Evolutionary conservation across 176 grass and related monocot genomes (phyloP), one percentile per base, ranked within the genome.

Genomic region (Aegilops longissima): DNA sequence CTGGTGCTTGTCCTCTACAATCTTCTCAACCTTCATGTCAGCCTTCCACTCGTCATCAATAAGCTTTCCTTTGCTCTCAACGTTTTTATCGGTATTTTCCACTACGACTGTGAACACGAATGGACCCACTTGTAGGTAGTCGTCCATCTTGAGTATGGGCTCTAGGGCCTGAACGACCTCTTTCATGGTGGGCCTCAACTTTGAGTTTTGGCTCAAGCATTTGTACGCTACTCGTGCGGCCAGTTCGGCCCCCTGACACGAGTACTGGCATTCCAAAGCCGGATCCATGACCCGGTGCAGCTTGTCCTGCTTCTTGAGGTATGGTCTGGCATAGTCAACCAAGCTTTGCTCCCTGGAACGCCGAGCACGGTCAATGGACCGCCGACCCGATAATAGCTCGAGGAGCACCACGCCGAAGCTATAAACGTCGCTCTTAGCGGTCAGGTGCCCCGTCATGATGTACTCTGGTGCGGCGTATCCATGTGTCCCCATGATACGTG

Each of bases 401-500:
- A 97, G 29, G 1, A 97, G 83, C 1, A 97, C 92, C 0, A 97
- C 95, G 4, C 95, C 95, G 2, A 97, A 97, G 5, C 95, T 92
- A 16, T 97, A 97, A 5, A 97, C 95, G 0, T 97, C 95, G 11
- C 95, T 94, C 73, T 91, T 97, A 1, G 89, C 70, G 0, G 95
- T 98, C 0, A 98, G 33, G 12, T 98, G 95, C 0, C 95, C 93
- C 0, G 95, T 98, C 86, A 93, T 90, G 67, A 98, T 85, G 36
- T 98, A 98, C 80, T 98, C 95, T 0, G 95, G 93, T 0, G 95
- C 95, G 0, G 93, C 89, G 5, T 98, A 98, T 6, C 95, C 95
- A 0, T 92, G 82, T 0, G 95, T 98, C 1, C 95, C 95, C 93
- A 98, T 98, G 31, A 98, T 69, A 20, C 95, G 91, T 1, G 95